Percentiles rank a stretch among this genome's conserved stretches.
phyloP scores from a whole-genome alignment of 2,329 filamentous ascomycete genomes.

The Macrophomina phaseolina region DNA sequence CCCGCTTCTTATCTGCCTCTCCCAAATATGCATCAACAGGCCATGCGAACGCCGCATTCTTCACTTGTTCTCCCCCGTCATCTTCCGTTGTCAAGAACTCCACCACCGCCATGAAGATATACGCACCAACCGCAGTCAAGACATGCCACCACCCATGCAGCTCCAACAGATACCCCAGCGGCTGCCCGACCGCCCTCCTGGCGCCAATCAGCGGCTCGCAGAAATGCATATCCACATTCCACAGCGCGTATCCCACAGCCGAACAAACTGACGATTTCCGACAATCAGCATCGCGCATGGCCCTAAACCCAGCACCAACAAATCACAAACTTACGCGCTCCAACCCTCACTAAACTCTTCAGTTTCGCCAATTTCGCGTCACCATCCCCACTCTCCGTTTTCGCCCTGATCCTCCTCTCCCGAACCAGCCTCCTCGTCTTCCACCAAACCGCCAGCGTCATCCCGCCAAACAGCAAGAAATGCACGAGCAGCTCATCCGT shows the following conservation, averaged over 20 bases:
- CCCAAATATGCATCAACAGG: conserved; percentile 1
- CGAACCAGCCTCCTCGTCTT: conserved; percentile 39
- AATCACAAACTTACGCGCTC: conserved; percentile 35
- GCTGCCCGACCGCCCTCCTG: conserved; percentile 57
- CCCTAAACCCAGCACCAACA: not conserved
- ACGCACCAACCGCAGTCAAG: conserved; percentile 62
- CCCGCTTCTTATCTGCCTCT: not conserved
- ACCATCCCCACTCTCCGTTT: conserved; percentile 33
- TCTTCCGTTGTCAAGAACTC: conserved; percentile 37
- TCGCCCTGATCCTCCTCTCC: not conserved
- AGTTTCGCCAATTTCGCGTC: conserved; percentile 34
- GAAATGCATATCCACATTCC: conserved; percentile 63
- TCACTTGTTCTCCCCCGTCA: not conserved
- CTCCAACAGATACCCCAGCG: conserved; percentile 63
- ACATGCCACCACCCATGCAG: conserved; percentile 71
- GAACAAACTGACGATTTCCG: conserved; percentile 47
- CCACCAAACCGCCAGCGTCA: conserved; percentile 48
- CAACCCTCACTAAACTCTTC: conserved; percentile 37
- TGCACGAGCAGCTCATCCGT: conserved; percentile 47
- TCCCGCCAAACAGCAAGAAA: conserved; percentile 48
- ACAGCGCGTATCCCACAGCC: conserved; percentile 57
- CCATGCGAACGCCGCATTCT: conserved; percentile 6
- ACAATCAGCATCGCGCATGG: conserved; percentile 35
- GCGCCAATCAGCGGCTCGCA: conserved; percentile 56
- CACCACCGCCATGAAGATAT: conserved; percentile 45